Evolutionary conservation across 108 stramenopile species (phyloP), one percentile per base, ranked within the genome.

Genomic region (Bacterosira constricta): DNA sequence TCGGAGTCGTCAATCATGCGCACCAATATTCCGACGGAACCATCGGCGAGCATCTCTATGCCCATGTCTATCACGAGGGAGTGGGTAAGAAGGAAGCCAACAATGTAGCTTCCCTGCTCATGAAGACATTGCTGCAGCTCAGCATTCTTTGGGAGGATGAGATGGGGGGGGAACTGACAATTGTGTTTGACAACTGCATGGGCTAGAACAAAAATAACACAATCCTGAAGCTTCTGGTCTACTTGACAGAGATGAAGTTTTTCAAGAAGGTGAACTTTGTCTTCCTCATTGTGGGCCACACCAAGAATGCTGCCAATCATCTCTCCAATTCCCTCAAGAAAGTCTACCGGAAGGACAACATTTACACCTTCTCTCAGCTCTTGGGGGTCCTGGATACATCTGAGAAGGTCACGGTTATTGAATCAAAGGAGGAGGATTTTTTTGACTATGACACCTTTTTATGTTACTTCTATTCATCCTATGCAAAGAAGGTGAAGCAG

Each of bases 161-260:
- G 34, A 12, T 32, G 71, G 63, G 12, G 12, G 37, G 37, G 10
- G 38, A 67, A 15, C 29, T 67, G 17, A 53, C 27, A 29, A 47
- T 67, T 21, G 20, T 51, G 26, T 65, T 37, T 13, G 66, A 75
- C 25, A 76, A 69, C 25, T 76, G 67, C 44, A 36, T 21, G 0
- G 75, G 75, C n/a, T 67, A 76, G 44, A 76, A 69, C 35, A 69
- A 75, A 42, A 75, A 75, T 57, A 75, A 75, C 23, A 68, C 56
- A 11, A 41, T 75, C 2, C 12, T 75, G 34, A 53, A 56, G 41
- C 39, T 63, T 1, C 15, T 41, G 8, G 18, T 41, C 42, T 73
- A 18, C 13, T 20, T 73, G 3, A 21, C 8, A 12, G 55, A 44
- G 18, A 34, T 44, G 42, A 39, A 39, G 3, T 62, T 42, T n/a